Base-by-base conservation (phyloP, 169 alveolate genomes). In the Besnoitia besnoiti region DNA sequence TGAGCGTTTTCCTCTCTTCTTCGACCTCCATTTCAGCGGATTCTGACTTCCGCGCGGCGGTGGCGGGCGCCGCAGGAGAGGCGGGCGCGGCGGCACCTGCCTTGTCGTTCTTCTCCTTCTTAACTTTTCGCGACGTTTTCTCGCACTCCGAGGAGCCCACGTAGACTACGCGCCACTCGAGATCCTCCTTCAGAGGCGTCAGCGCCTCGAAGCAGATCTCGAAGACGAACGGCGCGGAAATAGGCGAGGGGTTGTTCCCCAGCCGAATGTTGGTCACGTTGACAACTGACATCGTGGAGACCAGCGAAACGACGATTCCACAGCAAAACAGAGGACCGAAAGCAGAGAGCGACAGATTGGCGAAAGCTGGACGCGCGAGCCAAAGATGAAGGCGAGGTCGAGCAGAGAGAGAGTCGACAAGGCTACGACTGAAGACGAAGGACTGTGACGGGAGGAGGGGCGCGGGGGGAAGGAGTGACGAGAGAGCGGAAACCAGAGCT, bases 171-270 rank as follows among this genome's bases (percentile, higher is more conserved):
- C 97, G 96, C 99, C 99, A 97, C 92, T 98, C 99, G 12, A 98
- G 95, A 93, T 98, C 99, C 61, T 98, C 98, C 90, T 96, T 94
- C 73, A 98, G 96, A 75, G 97, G 96, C 92, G 97, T 95, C 50
- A 98, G 94, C 46, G 99, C 97, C 90, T 99, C 99, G 94, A 99
- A 99, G 44, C 96, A 97, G 77, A 99, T 98, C 77, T 98, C 98
- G 92, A 99, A 98, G 90, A 95, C 96, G 92, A 99, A 95, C 39
- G 99, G 99, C 51, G 96, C 97, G 49, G 96, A 94, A 91, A 99
- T 97, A 33, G 96, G 98, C 91, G 98, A 96, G 51, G 97, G 97
- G 91, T 98, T 97, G 90, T 98, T 97, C 62, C 97, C 96, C 40
- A 98, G 99, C 85, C 96, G 96, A 40, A 99, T 98, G 93, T 98